A percentile compares a stretch with the other conserved stretches of the same genome.
These are phyloP conservation scores for Simmondsia chinensis DNA, from an alignment of 148 eudicot genomes.

Conservation along the genomic window DNA sequence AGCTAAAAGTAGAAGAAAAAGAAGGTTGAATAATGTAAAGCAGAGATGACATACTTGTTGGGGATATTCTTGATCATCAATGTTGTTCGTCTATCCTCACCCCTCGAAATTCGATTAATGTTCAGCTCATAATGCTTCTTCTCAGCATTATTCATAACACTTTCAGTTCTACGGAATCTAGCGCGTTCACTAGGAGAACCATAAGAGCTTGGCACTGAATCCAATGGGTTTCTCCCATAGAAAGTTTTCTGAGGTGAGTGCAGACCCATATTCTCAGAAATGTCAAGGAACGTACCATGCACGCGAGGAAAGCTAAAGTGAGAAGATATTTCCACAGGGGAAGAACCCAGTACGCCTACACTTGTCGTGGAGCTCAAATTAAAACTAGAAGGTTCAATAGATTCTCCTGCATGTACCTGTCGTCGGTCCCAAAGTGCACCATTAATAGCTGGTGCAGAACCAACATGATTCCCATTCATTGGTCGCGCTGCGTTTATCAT, in stretches of 20 bases:
- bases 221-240: slow-evolving; percentile 24
- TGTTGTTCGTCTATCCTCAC: slow-evolving; percentile 60
- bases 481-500: slow-evolving; percentile 35
- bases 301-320: slow-evolving; percentile 23
- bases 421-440: slow-evolving; percentile 29
- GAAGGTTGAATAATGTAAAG: too few relatives aligned
- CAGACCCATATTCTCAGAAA: slow-evolving; percentile 23
- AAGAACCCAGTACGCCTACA: slow-evolving; percentile 25
- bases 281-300: slow-evolving; percentile 21
- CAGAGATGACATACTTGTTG: slow-evolving; percentile 46
- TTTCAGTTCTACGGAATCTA: slow-evolving; percentile 48
- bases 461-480: slow-evolving; percentile 28
- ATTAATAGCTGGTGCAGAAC: slow-evolving; percentile 39
- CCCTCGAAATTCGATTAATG: slow-evolving; percentile 51
- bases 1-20: too few relatives aligned
- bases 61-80: slow-evolving; percentile 80
- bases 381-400: slow-evolving; percentile 31
- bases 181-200: slow-evolving; percentile 45
- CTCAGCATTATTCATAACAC: slow-evolving; percentile 38
- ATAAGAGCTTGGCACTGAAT: slow-evolving; percentile 35
- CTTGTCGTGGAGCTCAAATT: slow-evolving; percentile 26
- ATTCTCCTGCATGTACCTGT: slow-evolving; percentile 24
- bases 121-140: slow-evolving; percentile 73
- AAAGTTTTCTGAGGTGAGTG: slow-evolving; percentile 33
- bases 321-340: slow-evolving; percentile 35